phyloP scores from a whole-genome alignment of 1,284 basidiomycete genomes.

The Veloporphyrellus conicus region DNA sequence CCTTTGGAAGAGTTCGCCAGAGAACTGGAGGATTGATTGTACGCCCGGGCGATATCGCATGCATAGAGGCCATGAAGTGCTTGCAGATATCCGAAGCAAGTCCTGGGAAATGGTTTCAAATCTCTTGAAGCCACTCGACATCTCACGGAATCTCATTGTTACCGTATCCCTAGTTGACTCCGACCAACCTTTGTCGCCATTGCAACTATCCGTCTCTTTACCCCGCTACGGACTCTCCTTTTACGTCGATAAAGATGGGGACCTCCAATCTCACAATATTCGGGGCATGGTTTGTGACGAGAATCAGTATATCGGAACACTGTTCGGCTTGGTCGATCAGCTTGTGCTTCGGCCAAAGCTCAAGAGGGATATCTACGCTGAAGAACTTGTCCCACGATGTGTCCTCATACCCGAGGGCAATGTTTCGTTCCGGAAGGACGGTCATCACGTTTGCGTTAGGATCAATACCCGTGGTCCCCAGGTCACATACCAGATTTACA shows the following conservation, averaged over 20 bases:
- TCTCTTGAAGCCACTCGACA: constrained; percentile 33
- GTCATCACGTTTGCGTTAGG: constrained; percentile 25
- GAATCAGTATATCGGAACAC: constrained; percentile 22
- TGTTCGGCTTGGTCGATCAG: constrained; percentile 34
- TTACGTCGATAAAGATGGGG: constrained; percentile 22
- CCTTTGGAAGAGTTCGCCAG: constrained; percentile 19
- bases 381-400: constrained; percentile 18
- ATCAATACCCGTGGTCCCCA: constrained; percentile 16
- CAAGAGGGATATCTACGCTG: constrained; percentile 2
- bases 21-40: constrained; percentile 19
- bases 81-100: constrained; percentile 32
- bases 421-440: constrained; percentile 20
- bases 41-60: constrained; percentile 4
- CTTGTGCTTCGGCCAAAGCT: constrained; percentile 36
- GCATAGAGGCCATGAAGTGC: constrained; percentile 10
- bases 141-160: constrained; percentile 26
- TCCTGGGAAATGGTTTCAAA: constrained; percentile 31
- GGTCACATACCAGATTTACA: constrained; percentile 37
- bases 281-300: constrained; percentile 22
- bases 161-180: constrained; percentile 2
- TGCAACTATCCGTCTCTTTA: constrained; percentile 34
- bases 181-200: constrained; percentile 6
- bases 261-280: constrained; percentile 29
- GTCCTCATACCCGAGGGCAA: constrained; percentile 45
- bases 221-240: constrained; percentile 39